These are phyloP conservation scores for Backusella parvicylindrica DNA, from an alignment of 192 early-diverging fungal species.

Conservation along the genomic window DNA sequence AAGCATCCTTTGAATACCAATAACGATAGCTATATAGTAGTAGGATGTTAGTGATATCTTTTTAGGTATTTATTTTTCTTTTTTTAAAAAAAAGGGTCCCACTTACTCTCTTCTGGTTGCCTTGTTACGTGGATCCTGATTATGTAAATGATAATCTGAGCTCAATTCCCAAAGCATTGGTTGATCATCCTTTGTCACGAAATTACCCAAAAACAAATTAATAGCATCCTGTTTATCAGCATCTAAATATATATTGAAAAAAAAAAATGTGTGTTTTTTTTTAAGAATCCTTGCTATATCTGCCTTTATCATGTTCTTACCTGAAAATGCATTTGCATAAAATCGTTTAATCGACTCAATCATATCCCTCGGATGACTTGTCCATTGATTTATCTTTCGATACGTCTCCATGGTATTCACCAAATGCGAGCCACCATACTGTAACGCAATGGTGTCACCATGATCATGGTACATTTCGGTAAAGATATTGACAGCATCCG, in stretches of 20 bases:
- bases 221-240: conserved; percentile 97
- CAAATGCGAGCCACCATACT: conserved; percentile 96
- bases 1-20: conserved; percentile 57
- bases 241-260: conserved; percentile 49
- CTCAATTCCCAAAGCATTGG: conserved; percentile 74
- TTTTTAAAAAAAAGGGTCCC: too few relatives aligned
- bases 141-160: conserved; percentile 77
- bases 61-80: not conserved
- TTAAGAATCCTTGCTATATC: too few relatives aligned
- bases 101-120: conserved; percentile 49
- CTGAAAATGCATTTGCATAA: conserved; percentile 91
- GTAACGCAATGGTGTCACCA: conserved; percentile 93
- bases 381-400: conserved; percentile 91
- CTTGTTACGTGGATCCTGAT: conserved; percentile 51
- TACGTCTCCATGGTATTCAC: conserved; percentile 99
- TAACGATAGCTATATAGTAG: conserved; percentile 50
- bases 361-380: conserved; percentile 93
- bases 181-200: conserved; percentile 44
- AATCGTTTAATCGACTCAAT: conserved; percentile 90
- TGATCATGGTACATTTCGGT: conserved; percentile 98
- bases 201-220: conserved; percentile 85
- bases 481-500: conserved; percentile 88
- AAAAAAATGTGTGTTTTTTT: not conserved
- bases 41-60: not conserved
- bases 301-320: conserved; percentile 39